Conservation (phyloP, 2,329 filamentous ascomycete species). For the Colletotrichum navitas region DNA sequence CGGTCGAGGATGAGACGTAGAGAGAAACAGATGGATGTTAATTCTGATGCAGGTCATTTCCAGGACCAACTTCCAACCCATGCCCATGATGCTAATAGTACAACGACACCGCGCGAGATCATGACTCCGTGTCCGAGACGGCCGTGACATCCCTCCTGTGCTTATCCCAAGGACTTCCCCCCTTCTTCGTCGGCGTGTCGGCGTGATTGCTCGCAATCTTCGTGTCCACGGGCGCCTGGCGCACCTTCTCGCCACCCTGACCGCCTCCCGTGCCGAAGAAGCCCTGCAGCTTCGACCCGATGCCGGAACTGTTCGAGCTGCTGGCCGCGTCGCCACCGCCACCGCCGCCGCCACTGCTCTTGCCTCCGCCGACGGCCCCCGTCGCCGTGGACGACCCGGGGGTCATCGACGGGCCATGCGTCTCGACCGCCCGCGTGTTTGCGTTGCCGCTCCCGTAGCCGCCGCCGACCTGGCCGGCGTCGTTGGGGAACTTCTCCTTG, state of each 20-base stretch:
- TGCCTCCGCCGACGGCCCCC: slow-evolving; percentile 6
- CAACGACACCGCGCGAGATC: neutral
- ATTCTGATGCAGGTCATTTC: neutral
- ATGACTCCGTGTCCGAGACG: slow-evolving; percentile 17
- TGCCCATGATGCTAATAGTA: neutral
- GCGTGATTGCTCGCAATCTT: slow-evolving; percentile 34
- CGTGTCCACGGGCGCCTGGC: slow-evolving; percentile 31
- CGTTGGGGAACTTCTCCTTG: slow-evolving; percentile 50
- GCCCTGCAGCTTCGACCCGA: slow-evolving; percentile 41
- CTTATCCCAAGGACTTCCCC: slow-evolving; percentile 40
- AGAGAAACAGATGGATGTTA: neutral
- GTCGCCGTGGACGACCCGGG: slow-evolving; percentile 14
- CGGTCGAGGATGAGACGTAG: slow-evolving; percentile 58
- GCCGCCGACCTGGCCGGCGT: slow-evolving; percentile 51
- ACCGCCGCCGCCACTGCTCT: slow-evolving; percentile 7
- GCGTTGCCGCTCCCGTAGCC: slow-evolving; percentile 49
- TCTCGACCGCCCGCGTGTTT: slow-evolving; percentile 48
- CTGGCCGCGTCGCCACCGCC: neutral
- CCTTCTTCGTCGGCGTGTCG: slow-evolving; percentile 41
- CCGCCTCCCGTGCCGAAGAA: slow-evolving; percentile 46
- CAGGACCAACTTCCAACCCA: neutral
- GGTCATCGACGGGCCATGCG: slow-evolving; percentile 19
- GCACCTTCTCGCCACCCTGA: slow-evolving; percentile 33
- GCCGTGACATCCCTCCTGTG: slow-evolving; percentile 39
- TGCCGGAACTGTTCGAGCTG: slow-evolving; percentile 9